Evolutionary conservation across 768 basidiomycete species (phyloP).

Genomic region (Tulasnella calospora): DNA sequence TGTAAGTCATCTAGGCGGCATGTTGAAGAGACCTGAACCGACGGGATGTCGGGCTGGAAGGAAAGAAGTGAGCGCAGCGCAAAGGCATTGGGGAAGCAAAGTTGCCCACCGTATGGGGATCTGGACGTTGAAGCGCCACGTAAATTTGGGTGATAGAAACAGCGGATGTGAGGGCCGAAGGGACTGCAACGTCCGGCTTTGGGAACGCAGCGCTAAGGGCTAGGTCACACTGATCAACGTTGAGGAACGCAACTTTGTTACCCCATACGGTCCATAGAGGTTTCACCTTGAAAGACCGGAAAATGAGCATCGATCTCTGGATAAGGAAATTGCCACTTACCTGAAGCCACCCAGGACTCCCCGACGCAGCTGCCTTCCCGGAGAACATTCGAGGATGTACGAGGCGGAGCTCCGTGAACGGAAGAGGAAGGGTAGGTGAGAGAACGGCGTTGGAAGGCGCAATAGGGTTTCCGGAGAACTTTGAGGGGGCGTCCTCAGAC

Average conservation of each 20-base stretch:
- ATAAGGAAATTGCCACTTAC: not conserved
- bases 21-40: not conserved
- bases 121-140: not conserved
- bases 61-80: not conserved
- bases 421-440: not conserved
- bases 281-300: not conserved
- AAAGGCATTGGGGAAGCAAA: not conserved
- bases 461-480: too few species aligned
- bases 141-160: not conserved
- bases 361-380: not conserved
- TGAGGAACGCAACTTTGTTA: not conserved
- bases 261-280: not conserved
- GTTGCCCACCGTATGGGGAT: not conserved
- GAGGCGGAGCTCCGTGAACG: not conserved
- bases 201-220: not conserved
- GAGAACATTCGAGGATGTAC: not conserved
- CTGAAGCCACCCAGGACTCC: not conserved
- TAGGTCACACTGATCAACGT: not conserved
- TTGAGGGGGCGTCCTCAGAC: too few species aligned
- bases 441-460: not conserved
- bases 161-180: not conserved
- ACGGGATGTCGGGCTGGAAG: not conserved
- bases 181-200: not conserved
- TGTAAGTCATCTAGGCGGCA: not conserved
- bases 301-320: not conserved